Evolutionary conservation across 805 yeast genomes (phyloP), one percentile per base, ranked within the genome.

Genomic region (Candida dajiaensis): DNA sequence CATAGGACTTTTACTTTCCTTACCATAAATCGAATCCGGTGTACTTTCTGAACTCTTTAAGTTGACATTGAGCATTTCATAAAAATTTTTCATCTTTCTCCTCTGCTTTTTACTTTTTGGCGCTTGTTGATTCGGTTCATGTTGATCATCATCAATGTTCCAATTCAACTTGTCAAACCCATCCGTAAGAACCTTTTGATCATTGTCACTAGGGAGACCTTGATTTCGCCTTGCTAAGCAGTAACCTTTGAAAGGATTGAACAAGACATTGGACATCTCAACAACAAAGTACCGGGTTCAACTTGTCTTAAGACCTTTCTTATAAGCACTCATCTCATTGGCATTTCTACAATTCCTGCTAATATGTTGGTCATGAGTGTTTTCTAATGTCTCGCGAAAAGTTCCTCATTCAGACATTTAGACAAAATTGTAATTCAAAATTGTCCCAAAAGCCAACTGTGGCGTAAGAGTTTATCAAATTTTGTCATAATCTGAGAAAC

Each of bases 121-220:
- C 16, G 13, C 19, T 22, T 42, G n/a, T 33, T 40, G 19, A 33
- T 43, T 29, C 18, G 37, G 43, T 44, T 28, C 54, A 19, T 35
- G 15, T 10, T 37, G 38, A 6, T 50, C 45, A 6, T 46, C 47
- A 39, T 52, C 57, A 19, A 43, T 42, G 10, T 53, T 53, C 74
- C 76, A 71, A n/a, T 62, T 52, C 19, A 74, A 58, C 36, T 55
- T 65, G 47, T 73, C 77, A 51, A 75, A 70, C 13, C 80, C 80
- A 53, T 66, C 66, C 3, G 59, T 58, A 13, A 44, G 13, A 6
- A 48, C 38, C 12, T 38, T 15, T 12, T 39, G 36, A 3, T 40
- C 41, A 10, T 23, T 37, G 4, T 37, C 42, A 1, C 37, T 15
- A 2, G 36, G 36, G 11, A 8, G 36, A 6, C 43, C 47, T 1